These are phyloP conservation scores for Cryptomeria japonica DNA, from an alignment of 75 land plant genomes.

Conservation along the genomic window DNA sequence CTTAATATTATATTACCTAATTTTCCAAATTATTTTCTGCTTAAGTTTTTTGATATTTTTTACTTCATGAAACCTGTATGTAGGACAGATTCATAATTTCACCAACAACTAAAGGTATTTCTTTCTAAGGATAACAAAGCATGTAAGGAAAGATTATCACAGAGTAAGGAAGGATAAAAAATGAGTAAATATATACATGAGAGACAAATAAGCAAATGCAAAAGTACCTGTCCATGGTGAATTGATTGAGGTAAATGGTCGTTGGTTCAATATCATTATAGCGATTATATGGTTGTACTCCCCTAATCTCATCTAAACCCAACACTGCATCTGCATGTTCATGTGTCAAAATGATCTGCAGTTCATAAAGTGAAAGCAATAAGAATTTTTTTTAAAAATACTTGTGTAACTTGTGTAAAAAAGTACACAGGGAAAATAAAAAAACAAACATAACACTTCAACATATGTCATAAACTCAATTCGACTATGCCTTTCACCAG, in stretches of 20 bases:
- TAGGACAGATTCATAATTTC: background rate
- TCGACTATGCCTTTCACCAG: background rate
- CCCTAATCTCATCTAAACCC: constrained; percentile 93
- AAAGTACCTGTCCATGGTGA: constrained; percentile 62
- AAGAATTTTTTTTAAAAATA: constrained; percentile 1
- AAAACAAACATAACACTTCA: background rate
- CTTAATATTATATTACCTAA: background rate
- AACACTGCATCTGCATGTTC: constrained; percentile 99
- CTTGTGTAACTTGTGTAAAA: background rate
- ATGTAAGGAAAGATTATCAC: too few relatives aligned
- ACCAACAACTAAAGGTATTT: background rate
- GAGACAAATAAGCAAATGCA: background rate
- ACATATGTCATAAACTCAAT: background rate
- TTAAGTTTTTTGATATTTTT: background rate
- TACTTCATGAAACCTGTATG: background rate
- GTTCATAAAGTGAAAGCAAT: constrained; percentile 11
- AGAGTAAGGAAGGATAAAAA: background rate
- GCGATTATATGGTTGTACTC: constrained; percentile 78
- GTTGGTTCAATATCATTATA: constrained; percentile 80
- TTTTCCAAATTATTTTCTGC: background rate
- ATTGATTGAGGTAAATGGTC: constrained; percentile 58
- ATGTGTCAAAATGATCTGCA: constrained; percentile 97
- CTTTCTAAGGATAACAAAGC: background rate
- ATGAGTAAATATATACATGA: background rate
- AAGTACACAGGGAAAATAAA: background rate